Percentiles rank a stretch among this genome's conserved stretches.
Evolutionary conservation across 2,329 filamentous ascomycete genomes (phyloP).

Genomic region (Bipolaris bicolor): DNA sequence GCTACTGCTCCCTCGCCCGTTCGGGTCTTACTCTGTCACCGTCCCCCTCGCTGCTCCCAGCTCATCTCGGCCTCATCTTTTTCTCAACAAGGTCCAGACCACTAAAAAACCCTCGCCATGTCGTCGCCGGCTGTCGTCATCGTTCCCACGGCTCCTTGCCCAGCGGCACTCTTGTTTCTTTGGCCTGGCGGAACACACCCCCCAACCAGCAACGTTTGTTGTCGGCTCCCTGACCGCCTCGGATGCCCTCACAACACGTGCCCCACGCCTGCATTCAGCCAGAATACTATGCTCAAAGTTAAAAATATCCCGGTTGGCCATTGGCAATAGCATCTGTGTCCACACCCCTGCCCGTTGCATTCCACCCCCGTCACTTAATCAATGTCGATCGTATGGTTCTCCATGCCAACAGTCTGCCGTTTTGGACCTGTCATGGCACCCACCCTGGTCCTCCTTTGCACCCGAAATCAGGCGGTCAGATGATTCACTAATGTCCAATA

Average conservation of each 20-base stretch:
- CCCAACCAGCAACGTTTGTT: neutral
- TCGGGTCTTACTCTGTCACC: constrained; percentile 12
- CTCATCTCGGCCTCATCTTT: constrained; percentile 34
- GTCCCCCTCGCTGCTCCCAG: constrained; percentile 9
- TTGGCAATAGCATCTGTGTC: constrained; percentile 7
- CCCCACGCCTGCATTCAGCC: constrained; percentile 18
- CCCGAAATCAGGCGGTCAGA: constrained; percentile 26
- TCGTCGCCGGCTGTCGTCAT: constrained; percentile 16
- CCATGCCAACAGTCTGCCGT: constrained; percentile 14
- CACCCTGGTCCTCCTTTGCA: constrained; percentile 8
- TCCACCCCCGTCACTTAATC: constrained; percentile 9
- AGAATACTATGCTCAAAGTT: neutral
- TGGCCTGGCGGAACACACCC: neutral
- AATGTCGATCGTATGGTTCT: constrained; percentile 19
- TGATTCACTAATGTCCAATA: constrained; percentile 2
- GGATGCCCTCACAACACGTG: constrained; percentile 19
- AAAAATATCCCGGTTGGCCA: constrained; percentile 13
- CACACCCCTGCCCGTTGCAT: constrained; percentile 13
- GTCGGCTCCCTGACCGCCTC: constrained; percentile 14
- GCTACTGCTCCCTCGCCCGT: neutral
- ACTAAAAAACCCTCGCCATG: constrained; percentile 7
- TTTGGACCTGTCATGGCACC: constrained; percentile 22
- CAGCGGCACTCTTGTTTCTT: neutral
- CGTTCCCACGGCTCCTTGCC: neutral
- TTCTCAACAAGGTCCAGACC: constrained; percentile 9